Evolutionary conservation across 306 rosid species (phyloP).

Genomic region (Fragaria nilgerrensis): DNA sequence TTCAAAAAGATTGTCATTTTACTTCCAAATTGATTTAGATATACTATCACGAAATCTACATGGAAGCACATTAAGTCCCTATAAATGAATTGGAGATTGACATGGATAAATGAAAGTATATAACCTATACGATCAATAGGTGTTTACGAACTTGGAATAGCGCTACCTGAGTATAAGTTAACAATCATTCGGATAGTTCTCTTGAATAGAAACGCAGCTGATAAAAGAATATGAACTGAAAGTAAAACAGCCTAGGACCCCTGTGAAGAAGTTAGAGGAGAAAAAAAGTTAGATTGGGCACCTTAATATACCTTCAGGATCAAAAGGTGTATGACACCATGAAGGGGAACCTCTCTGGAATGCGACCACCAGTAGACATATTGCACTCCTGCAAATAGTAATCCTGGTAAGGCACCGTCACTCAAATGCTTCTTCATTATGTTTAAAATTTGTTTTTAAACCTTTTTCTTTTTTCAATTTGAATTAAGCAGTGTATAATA

Average conservation of each 20-base stretch:
- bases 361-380: slow-evolving; percentile 43
- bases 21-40: not conserved
- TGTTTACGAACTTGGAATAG: not conserved
- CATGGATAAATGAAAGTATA: not conserved
- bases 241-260: slow-evolving; percentile 7
- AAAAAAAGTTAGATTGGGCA: slow-evolving; percentile 33
- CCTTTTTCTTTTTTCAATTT: not conserved
- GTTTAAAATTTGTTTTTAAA: not conserved
- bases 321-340: slow-evolving; percentile 93
- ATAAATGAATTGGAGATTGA: not conserved
- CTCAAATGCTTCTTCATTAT: slow-evolving; percentile 7
- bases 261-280: not conserved
- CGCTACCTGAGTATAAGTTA: not conserved
- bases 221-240: not conserved
- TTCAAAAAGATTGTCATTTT: not conserved
- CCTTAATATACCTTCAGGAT: slow-evolving; percentile 97
- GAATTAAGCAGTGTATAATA: slow-evolving; percentile 14
- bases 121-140: not conserved
- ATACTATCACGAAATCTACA: not conserved
- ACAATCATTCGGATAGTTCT: not conserved
- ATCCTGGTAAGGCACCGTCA: slow-evolving; percentile 26
- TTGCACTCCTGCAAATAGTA: slow-evolving; percentile 73
- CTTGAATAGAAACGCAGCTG: not conserved
- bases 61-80: not conserved
- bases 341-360: slow-evolving; percentile 71